Conservation (phyloP, 139 green algal genomes). For the Tetradesmus obliquus region DNA sequence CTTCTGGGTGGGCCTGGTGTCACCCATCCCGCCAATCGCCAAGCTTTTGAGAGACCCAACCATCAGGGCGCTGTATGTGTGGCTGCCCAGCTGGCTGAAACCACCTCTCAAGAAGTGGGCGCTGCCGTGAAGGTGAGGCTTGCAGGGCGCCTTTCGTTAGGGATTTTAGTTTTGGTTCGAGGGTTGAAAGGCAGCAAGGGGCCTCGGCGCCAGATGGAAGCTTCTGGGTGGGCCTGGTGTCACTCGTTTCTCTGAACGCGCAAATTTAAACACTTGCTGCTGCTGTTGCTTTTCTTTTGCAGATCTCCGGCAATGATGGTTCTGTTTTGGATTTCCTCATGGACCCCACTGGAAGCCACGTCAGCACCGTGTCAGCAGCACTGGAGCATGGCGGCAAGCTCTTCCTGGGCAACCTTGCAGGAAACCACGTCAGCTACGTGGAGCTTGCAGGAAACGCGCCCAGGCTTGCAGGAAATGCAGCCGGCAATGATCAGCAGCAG, state of each 20-base stretch:
- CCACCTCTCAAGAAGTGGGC: constrained; percentile 51
- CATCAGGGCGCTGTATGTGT: constrained; percentile 47
- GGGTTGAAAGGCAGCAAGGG: no score
- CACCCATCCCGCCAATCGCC: constrained; percentile 45
- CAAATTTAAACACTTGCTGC: neutral
- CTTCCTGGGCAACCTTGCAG: constrained; percentile 65
- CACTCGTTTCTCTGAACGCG: constrained; percentile 35
- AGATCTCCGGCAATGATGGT: constrained; percentile 11
- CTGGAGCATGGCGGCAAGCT: constrained; percentile 53
- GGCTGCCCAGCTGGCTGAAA: constrained; percentile 41
- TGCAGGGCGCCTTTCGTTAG: neutral
- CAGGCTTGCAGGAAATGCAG: neutral
- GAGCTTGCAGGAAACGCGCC: constrained; percentile 18
- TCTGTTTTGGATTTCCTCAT: constrained; percentile 51
- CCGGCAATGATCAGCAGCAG: neutral
- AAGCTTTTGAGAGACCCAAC: constrained; percentile 37
- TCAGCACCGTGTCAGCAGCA: constrained; percentile 51
- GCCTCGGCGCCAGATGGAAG: constrained; percentile 32
- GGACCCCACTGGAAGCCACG: constrained; percentile 55
- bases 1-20: constrained; percentile 67
- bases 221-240: constrained; percentile 63
- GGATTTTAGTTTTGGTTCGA: neutral
- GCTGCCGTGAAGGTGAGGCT: constrained; percentile 47
- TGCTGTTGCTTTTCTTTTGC: neutral
- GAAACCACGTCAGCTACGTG: constrained; percentile 58